Conservation (phyloP, 1,284 basidiomycete species). For the Exsudoporus floridanus region DNA sequence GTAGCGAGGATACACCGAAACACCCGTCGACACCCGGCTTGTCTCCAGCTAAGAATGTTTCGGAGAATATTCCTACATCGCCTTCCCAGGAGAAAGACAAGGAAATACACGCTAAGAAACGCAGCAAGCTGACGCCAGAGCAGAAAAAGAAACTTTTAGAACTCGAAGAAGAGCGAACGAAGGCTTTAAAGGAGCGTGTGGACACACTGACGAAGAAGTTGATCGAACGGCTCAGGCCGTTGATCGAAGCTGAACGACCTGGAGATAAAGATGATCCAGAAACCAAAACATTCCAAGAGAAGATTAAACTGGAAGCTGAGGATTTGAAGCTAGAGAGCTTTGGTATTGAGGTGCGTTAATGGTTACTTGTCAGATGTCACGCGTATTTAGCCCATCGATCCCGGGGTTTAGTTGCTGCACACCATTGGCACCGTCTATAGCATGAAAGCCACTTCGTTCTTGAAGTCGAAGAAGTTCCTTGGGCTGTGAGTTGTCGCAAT, state of each 20-base stretch:
- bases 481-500: conserved; percentile 62
- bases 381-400: neutral
- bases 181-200: conserved; percentile 78
- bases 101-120: conserved; percentile 42
- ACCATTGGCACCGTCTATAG: conserved; percentile 90
- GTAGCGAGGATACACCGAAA: conserved; percentile 21
- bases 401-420: conserved; percentile 60
- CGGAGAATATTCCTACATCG: conserved; percentile 29
- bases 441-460: conserved; percentile 88
- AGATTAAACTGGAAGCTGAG: conserved; percentile 85
- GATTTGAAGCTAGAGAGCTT: conserved; percentile 98
- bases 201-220: conserved; percentile 74
- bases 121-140: conserved; percentile 73
- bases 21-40: conserved; percentile 17
- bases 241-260: conserved; percentile 86
- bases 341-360: conserved; percentile 79
- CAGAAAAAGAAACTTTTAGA: conserved; percentile 81
- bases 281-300: conserved; percentile 73
- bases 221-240: conserved; percentile 80
- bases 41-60: conserved; percentile 21
- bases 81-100: conserved; percentile 36
- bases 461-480: conserved; percentile 90
- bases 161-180: conserved; percentile 76
- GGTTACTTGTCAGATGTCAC: neutral
- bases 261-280: conserved; percentile 87